Evolutionary conservation across 139 green algal species (phyloP).

Genomic region (Mesotaenium endlicherianum): DNA sequence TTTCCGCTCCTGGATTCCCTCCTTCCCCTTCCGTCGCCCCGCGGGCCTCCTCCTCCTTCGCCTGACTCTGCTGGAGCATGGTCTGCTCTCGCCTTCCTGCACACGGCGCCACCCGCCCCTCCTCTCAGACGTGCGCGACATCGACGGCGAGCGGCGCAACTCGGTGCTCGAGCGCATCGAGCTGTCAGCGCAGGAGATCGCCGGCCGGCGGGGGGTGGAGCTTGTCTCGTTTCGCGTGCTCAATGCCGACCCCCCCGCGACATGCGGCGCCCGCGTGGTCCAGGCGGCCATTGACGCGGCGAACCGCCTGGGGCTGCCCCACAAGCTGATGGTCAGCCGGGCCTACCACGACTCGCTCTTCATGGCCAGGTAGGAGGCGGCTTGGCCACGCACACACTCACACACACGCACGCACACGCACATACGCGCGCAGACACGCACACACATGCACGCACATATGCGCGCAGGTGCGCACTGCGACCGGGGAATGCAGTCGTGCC

Average conservation of each 20-base stretch:
- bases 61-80: neutral
- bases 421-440: no score
- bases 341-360: constrained; percentile 97
- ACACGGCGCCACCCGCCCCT: no score
- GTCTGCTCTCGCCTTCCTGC: neutral
- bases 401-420: no score
- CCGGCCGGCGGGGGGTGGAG: constrained; percentile 37
- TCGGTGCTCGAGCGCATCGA: constrained; percentile 63
- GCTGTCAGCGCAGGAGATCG: constrained; percentile 62
- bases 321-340: constrained; percentile 79
- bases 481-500: no score
- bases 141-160: constrained; percentile 72
- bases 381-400: no score
- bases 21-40: no score
- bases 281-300: constrained; percentile 61
- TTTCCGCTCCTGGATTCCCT: no score
- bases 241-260: constrained; percentile 87
- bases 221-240: constrained; percentile 49
- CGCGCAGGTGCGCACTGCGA: no score
- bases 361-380: constrained; percentile 85
- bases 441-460: no score
- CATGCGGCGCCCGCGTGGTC: constrained; percentile 63
- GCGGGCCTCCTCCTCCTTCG: no score
- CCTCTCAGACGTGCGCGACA: constrained; percentile 85
- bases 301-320: constrained; percentile 59